Evolutionary conservation across 768 basidiomycete genomes (phyloP).

Genomic region (Mycena rosella): DNA sequence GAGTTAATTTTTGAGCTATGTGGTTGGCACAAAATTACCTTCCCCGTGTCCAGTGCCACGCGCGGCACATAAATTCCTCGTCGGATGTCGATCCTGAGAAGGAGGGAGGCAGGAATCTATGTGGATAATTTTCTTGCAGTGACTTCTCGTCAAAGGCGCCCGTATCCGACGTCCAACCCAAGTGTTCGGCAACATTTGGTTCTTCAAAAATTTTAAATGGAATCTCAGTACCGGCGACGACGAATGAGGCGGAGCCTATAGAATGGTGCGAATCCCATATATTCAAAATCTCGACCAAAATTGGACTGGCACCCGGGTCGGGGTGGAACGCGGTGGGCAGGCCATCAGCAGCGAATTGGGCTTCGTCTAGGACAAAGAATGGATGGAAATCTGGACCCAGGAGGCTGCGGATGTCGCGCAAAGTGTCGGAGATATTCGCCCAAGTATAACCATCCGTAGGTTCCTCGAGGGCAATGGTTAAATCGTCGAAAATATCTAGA

Average conservation of each 20-base stretch:
- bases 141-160: slow-evolving; percentile 24
- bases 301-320: neutral
- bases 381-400: slow-evolving; percentile 2
- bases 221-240: slow-evolving; percentile 14
- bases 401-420: neutral
- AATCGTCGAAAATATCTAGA: neutral
- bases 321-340: neutral
- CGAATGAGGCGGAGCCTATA: neutral
- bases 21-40: neutral
- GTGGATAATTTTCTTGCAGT: slow-evolving; percentile 11
- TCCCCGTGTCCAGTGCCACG: slow-evolving; percentile 27
- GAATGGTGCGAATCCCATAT: neutral
- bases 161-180: slow-evolving; percentile 4
- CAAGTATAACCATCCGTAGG: neutral
- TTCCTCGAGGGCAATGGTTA: neutral
- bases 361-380: slow-evolving; percentile 7
- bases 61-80: neutral
- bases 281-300: neutral
- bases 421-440: neutral
- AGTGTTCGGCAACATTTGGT: too few relatives aligned
- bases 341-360: neutral
- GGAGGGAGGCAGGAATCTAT: slow-evolving; percentile 21
- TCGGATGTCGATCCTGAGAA: neutral
- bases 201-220: neutral
- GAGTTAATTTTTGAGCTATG: neutral